These are phyloP conservation scores for Phytopythium aichiense DNA, from an alignment of 352 stramenopile species.

Conservation along the genomic window DNA sequence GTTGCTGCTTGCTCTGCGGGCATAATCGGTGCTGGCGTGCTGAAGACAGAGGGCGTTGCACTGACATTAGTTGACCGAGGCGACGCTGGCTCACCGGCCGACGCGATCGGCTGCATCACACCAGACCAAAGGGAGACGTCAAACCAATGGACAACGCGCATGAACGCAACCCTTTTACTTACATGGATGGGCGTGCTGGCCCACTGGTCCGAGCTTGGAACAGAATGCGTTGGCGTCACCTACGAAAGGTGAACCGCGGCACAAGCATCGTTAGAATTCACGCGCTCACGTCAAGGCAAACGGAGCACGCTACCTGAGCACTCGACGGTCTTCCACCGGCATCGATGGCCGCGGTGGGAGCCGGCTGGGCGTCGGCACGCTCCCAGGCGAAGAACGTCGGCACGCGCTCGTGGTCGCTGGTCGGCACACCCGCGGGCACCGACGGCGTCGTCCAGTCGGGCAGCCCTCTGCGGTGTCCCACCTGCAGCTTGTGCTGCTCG, in stretches of 20 bases:
- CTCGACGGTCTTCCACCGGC: no score
- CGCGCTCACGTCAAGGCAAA: no score
- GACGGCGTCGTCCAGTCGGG: constrained; percentile 36
- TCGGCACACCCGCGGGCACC: constrained; percentile 36
- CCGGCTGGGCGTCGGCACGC: not conserved
- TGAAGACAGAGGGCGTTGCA: not conserved
- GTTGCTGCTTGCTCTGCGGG: not conserved
- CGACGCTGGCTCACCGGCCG: not conserved
- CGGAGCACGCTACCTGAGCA: no score
- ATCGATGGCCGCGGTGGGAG: no score
- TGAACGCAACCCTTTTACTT: not conserved
- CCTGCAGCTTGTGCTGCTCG: constrained; percentile 50
- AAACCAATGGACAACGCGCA: not conserved
- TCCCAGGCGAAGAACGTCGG: constrained; percentile 57
- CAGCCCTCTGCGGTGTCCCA: constrained; percentile 36
- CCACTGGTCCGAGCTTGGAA: not conserved
- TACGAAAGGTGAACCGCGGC: no score
- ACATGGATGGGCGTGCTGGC: not conserved
- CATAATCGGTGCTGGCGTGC: not conserved
- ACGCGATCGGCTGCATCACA: not conserved
- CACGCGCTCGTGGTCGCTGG: constrained; percentile 8
- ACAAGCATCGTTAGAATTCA: no score
- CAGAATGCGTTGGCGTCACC: not conserved
- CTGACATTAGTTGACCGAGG: not conserved
- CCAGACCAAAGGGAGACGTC: no score